phyloP scores from a whole-genome alignment of 108 stramenopile species.

The Bacterosira constricta region DNA sequence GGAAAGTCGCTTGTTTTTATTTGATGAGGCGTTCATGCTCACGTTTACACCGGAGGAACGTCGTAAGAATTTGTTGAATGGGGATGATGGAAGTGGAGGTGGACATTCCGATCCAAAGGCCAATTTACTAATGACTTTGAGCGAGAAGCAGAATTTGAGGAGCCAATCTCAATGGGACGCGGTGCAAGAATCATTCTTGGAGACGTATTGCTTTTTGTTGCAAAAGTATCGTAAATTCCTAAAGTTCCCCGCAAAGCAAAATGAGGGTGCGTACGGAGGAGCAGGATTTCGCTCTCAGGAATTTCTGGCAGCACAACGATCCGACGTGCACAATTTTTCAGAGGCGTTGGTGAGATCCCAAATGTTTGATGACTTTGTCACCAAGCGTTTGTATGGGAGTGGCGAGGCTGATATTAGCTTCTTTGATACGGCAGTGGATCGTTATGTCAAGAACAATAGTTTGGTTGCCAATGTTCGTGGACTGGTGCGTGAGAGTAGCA shows the following conservation, averaged over 20 bases:
- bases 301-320: conserved; percentile 68
- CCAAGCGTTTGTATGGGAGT: conserved; percentile 83
- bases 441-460: conserved; percentile 75
- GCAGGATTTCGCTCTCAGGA: conserved; percentile 78
- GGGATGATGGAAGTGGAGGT: conserved; percentile 62
- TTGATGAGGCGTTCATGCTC: conserved; percentile 85
- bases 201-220: conserved; percentile 77
- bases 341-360: conserved; percentile 76
- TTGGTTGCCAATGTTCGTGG: conserved; percentile 57
- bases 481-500: conserved; percentile 37
- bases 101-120: background rate
- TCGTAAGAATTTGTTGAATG: conserved; percentile 78
- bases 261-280: conserved; percentile 75
- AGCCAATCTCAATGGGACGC: conserved; percentile 82
- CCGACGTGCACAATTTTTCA: conserved; percentile 72
- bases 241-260: conserved; percentile 84
- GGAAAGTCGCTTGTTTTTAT: conserved; percentile 68
- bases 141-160: conserved; percentile 53
- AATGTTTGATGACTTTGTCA: conserved; percentile 88
- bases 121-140: conserved; percentile 57
- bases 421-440: conserved; percentile 80
- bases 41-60: conserved; percentile 76
- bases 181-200: conserved; percentile 83
- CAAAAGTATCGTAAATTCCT: conserved; percentile 85
- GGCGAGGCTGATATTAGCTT: conserved; percentile 83